A percentile compares a stretch with the other conserved stretches of the same genome.
Evolutionary conservation across 2,329 filamentous ascomycete species (phyloP).

Genomic region (Colletotrichum lupini): DNA sequence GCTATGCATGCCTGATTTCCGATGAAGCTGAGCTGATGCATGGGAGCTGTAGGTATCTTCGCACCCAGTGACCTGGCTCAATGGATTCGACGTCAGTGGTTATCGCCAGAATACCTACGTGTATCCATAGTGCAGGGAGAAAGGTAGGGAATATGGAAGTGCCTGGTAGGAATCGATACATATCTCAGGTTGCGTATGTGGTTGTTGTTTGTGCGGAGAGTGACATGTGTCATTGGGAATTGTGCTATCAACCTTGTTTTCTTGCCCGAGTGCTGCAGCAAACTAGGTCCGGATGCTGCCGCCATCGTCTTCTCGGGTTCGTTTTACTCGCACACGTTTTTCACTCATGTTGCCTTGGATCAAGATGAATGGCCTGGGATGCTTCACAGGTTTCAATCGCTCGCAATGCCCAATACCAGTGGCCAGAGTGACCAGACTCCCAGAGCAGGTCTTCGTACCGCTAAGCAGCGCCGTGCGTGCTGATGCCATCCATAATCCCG

Average conservation of each 20-base stretch:
- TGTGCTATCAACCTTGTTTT: background rate
- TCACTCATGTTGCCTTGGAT: background rate
- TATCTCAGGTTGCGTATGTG: background rate
- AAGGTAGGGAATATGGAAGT: background rate
- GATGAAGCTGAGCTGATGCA: background rate
- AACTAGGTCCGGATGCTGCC: background rate
- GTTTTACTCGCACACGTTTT: background rate
- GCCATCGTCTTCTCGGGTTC: background rate
- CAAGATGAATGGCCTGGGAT: background rate
- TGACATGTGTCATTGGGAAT: conserved; percentile 2
- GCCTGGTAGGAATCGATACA: background rate
- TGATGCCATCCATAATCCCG: conserved; percentile 13
- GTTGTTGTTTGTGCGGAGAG: background rate
- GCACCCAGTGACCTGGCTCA: no score
- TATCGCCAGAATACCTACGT: no score
- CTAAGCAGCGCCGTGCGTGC: background rate
- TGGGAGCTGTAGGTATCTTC: background rate
- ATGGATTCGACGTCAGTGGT: no score
- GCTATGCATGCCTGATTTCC: background rate
- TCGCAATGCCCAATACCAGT: background rate
- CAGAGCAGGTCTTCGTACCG: background rate
- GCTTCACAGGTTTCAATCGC: background rate
- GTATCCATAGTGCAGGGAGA: background rate
- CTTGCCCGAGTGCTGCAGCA: background rate
- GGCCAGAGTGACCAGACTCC: background rate